Conservation (phyloP, 169 alveolate species). For the Plasmodium fragile region DNA sequence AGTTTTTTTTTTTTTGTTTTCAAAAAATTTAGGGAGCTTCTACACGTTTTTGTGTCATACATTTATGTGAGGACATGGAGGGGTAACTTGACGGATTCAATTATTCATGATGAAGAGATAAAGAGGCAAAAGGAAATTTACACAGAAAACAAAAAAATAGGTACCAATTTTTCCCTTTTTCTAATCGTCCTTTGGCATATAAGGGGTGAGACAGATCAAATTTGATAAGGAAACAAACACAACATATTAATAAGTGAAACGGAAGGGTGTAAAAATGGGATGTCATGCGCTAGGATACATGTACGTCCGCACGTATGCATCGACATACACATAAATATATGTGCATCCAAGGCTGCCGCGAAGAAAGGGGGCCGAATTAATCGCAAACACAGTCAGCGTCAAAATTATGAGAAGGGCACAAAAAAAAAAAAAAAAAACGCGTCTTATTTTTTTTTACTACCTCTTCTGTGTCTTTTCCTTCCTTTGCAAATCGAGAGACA, state of each 20-base stretch:
- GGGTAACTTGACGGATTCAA: background rate
- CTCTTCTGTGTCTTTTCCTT: background rate
- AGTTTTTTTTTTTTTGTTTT: background rate
- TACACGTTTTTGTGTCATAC: constrained; percentile 1
- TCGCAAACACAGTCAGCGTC: background rate
- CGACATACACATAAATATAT: background rate
- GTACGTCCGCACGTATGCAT: background rate
- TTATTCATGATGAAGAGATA: background rate
- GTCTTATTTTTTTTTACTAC: background rate
- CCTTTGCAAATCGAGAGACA: background rate
- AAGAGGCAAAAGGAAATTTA: background rate
- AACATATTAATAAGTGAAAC: constrained; percentile 12
- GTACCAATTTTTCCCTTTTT: background rate
- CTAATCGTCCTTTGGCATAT: background rate
- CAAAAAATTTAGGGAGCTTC: background rate
- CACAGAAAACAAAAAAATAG: background rate
- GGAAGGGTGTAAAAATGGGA: background rate
- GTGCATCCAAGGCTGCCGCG: background rate
- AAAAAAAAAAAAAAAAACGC: background rate
- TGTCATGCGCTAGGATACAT: background rate
- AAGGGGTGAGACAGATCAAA: background rate
- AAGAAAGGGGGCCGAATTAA: background rate
- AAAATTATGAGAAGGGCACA: background rate
- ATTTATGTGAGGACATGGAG: background rate
- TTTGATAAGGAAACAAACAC: constrained; percentile 27